These are phyloP conservation scores for Pouteria campechiana DNA, from an alignment of 179 eudicot species.

Conservation along the genomic window DNA sequence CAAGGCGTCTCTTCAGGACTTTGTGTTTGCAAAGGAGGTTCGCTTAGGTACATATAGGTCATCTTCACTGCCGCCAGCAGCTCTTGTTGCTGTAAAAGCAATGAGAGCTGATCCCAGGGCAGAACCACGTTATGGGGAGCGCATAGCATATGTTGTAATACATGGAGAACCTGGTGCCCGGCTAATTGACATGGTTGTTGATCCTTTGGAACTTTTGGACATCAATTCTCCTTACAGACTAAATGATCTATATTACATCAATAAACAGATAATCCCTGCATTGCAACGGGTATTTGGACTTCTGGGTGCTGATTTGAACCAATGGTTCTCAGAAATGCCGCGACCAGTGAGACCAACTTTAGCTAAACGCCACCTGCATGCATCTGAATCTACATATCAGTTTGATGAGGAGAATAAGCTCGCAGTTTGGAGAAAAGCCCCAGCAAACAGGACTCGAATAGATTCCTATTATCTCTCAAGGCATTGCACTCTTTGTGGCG, in stretches of 20 bases:
- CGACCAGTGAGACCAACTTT: conserved; percentile 50
- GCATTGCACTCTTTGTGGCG: conserved; percentile 82
- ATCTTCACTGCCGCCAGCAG: conserved; percentile 85
- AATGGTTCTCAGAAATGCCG: conserved; percentile 81
- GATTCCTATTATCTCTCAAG: conserved; percentile 76
- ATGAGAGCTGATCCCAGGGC: conserved; percentile 88
- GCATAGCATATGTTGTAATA: conserved; percentile 82
- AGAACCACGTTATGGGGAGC: conserved; percentile 87
- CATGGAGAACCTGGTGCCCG: conserved; percentile 99
- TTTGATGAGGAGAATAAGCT: no score
- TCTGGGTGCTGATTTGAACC: conserved; percentile 68
- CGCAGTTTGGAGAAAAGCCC: no score
- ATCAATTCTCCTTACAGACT: conserved; percentile 65
- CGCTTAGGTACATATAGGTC: conserved; percentile 86
- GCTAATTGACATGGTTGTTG: conserved; percentile 80
- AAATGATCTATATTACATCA: conserved; percentile 78
- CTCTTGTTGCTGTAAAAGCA: conserved; percentile 91
- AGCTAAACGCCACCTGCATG: conserved; percentile 36
- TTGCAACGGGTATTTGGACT: conserved; percentile 89
- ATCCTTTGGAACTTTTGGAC: conserved; percentile 70
- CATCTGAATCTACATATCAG: conserved; percentile 35
- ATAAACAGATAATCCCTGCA: conserved; percentile 86
- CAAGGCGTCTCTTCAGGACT: conserved; percentile 70
- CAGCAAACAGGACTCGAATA: conserved; percentile 66
- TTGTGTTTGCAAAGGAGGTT: conserved; percentile 93